Percentiles rank a stretch among this genome's conserved stretches.
phyloP scores from a whole-genome alignment of 306 rosid species.

The Sicyos baderoa region DNA sequence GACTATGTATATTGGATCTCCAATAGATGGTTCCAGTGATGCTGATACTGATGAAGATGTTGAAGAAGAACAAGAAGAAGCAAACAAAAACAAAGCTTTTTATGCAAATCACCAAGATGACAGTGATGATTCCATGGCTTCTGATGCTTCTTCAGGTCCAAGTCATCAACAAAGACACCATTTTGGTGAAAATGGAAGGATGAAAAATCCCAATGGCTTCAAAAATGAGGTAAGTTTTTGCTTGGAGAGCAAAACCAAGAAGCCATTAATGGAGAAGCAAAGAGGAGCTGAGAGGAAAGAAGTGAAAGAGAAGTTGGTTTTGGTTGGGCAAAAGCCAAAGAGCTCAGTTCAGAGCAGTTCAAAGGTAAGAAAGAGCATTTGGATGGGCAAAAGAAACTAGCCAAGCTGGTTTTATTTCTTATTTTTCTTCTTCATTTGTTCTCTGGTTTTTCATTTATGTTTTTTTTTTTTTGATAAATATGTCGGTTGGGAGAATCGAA shows the following conservation, averaged over 20 bases:
- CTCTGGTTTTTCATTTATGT: conserved; percentile 20
- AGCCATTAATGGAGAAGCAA: conserved; percentile 29
- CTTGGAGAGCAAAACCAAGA: conserved; percentile 28
- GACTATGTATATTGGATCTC: conserved; percentile 91
- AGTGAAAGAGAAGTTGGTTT: conserved; percentile 27
- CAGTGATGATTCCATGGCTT: conserved; percentile 94
- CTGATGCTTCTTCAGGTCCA: conserved; percentile 97
- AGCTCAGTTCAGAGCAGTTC: conserved; percentile 28
- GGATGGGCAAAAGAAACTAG: conserved; percentile 30
- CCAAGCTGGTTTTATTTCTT: not conserved
- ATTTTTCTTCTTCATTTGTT: not conserved
- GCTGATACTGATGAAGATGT: not conserved
- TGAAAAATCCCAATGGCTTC: conserved; percentile 16
- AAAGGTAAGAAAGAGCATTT: conserved; percentile 34
- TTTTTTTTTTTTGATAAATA: not conserved
- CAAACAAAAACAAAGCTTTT: not conserved
- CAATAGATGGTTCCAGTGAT: conserved; percentile 29
- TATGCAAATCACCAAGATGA: conserved; percentile 32
- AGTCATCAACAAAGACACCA: conserved; percentile 26
- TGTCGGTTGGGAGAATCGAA: too few relatives aligned
- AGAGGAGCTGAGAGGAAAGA: conserved; percentile 22
- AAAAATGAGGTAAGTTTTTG: conserved; percentile 23
- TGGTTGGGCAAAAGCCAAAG: conserved; percentile 21
- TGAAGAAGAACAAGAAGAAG: not conserved
- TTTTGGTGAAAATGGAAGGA: conserved; percentile 20